Evolutionary conservation across 495 filamentous ascomycete genomes (phyloP).

Genomic region (Tuber indicum): DNA sequence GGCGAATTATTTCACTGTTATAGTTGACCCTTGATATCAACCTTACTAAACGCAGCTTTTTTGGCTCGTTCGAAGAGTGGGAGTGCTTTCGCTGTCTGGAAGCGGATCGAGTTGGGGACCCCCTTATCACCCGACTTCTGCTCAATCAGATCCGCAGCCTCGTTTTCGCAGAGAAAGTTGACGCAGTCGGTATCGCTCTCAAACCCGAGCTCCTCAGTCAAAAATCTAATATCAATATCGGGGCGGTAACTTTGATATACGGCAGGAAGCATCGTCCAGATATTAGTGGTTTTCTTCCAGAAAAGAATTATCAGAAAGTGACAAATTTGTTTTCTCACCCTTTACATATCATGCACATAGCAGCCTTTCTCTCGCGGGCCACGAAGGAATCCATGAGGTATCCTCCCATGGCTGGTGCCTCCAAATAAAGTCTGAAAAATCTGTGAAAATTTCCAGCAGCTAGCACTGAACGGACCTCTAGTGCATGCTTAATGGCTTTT

Average conservation of each 20-base stretch:
- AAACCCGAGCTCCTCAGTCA: slow-evolving; percentile 93
- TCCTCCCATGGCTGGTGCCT: slow-evolving; percentile 93
- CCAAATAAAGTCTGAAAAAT: slow-evolving; percentile 90
- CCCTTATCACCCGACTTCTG: slow-evolving; percentile 59
- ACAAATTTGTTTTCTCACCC: slow-evolving; percentile 59
- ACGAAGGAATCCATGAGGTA: slow-evolving; percentile 99
- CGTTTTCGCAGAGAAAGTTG: slow-evolving; percentile 74
- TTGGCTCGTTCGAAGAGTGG: slow-evolving; percentile 66
- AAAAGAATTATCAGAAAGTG: slow-evolving; percentile 11
- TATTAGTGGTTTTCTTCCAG: slow-evolving; percentile 18
- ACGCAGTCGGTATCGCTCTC: slow-evolving; percentile 85
- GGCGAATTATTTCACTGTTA: slow-evolving; percentile 46
- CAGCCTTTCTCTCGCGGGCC: slow-evolving; percentile 81
- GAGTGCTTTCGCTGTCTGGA: slow-evolving; percentile 69
- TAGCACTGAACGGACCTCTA: slow-evolving; percentile 82
- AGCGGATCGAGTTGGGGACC: slow-evolving; percentile 50
- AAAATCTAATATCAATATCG: slow-evolving; percentile 78
- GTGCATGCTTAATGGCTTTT: slow-evolving; percentile 76
- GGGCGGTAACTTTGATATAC: slow-evolving; percentile 67
- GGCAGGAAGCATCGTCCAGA: slow-evolving; percentile 20
- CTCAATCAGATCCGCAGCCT: slow-evolving; percentile 67
- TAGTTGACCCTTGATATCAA: slow-evolving; percentile 97
- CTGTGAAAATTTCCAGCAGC: slow-evolving; percentile 93
- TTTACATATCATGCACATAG: slow-evolving; percentile 84
- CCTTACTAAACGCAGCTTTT: slow-evolving; percentile 64